phyloP scores from a whole-genome alignment of 306 rosid species.

The Urtica urens region DNA sequence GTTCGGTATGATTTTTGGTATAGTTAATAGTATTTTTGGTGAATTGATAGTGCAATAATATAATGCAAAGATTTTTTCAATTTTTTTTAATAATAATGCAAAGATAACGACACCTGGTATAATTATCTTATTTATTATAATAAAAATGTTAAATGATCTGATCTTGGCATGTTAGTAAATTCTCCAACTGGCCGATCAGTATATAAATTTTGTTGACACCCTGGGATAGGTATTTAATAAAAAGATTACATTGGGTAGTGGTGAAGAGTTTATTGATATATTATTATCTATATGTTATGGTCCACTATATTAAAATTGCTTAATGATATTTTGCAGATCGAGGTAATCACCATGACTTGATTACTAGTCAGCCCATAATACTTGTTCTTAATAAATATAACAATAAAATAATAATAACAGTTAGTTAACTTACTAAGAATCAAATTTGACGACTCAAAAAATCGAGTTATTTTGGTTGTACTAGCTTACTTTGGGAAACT shows the following conservation, averaged over 20 bases:
- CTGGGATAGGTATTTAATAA: neutral
- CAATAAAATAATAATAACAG: too few relatives aligned
- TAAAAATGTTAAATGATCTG: neutral
- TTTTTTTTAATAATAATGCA: neutral
- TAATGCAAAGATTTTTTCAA: neutral
- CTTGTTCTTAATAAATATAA: too few relatives aligned
- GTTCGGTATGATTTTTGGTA: neutral
- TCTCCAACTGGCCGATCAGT: slow-evolving; percentile 2
- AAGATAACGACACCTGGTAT: neutral
- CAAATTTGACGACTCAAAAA: too few relatives aligned
- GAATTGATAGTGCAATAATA: neutral
- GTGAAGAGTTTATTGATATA: neutral
- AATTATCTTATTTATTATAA: neutral
- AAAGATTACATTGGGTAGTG: slow-evolving; percentile 1
- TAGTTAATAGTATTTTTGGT: neutral
- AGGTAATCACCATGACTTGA: too few relatives aligned
- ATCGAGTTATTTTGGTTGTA: too few relatives aligned
- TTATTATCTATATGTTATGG: too few relatives aligned
- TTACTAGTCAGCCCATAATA: too few relatives aligned
- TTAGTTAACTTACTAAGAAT: too few relatives aligned
- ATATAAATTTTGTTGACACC: slow-evolving; percentile 1
- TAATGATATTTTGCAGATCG: too few relatives aligned
- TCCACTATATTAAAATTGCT: too few relatives aligned
- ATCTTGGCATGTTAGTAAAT: neutral
- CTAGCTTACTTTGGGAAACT: too few relatives aligned